These are phyloP conservation scores for Aureobasidium sp. DNA, from an alignment of 2,329 filamentous ascomycete species.

Conservation along the genomic window DNA sequence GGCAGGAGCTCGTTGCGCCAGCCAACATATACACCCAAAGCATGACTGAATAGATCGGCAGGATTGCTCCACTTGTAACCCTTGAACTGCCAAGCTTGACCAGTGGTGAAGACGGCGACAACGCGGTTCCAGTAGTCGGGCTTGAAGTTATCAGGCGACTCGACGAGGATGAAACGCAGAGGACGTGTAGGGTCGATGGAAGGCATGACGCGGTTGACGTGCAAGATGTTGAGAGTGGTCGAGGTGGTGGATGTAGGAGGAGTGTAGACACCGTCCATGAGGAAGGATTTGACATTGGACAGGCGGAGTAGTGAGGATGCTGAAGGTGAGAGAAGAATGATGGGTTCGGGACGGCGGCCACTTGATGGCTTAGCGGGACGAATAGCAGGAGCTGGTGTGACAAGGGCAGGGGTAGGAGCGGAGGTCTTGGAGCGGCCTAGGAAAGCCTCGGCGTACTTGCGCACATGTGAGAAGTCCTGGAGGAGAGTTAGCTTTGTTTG, in stretches of 20 bases:
- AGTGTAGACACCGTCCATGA: constrained; percentile 74
- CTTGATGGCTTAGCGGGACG: constrained; percentile 22
- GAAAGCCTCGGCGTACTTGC: constrained; percentile 75
- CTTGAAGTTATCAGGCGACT: constrained; percentile 89
- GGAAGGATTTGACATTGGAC: constrained; percentile 91
- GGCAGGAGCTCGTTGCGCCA: constrained; percentile 81
- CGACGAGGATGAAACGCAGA: constrained; percentile 90
- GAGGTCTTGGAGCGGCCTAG: constrained; percentile 48
- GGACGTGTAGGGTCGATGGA: constrained; percentile 62
- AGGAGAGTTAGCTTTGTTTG: constrained; percentile 1
- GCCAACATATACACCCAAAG: constrained; percentile 80
- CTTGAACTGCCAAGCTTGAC: constrained; percentile 98
- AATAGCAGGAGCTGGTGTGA: constrained; percentile 27
- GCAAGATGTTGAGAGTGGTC: constrained; percentile 66
- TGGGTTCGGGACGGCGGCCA: constrained; percentile 60
- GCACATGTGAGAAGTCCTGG: constrained; percentile 89
- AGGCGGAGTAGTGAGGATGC: constrained; percentile 91
- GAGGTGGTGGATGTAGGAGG: constrained; percentile 57
- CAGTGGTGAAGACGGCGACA: constrained; percentile 94
- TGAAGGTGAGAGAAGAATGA: constrained; percentile 93
- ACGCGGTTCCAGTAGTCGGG: constrained; percentile 96
- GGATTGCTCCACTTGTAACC: constrained; percentile 93
- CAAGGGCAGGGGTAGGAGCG: constrained; percentile 25
- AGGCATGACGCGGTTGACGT: constrained; percentile 72
- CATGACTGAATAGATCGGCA: constrained; percentile 81